phyloP scores from a whole-genome alignment of 2,329 filamentous ascomycete species.

The Ceratocystis lukuohia region DNA sequence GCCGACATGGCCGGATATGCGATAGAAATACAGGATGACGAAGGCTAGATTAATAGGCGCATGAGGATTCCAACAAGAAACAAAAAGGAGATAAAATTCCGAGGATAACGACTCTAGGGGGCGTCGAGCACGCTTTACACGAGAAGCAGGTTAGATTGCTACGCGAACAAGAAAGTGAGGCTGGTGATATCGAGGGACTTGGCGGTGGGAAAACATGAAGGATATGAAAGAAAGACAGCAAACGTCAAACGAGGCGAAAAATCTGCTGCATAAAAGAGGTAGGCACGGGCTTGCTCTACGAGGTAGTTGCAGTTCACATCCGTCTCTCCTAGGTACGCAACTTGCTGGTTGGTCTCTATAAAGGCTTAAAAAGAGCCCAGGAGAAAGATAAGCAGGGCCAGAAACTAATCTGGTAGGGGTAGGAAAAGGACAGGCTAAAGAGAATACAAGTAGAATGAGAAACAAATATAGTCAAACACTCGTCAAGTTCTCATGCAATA shows the following conservation, averaged over 20 bases:
- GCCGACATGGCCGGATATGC: conserved; percentile 9
- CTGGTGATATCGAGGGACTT: neutral
- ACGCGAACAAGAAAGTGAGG: neutral
- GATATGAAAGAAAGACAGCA: neutral
- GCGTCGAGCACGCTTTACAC: neutral
- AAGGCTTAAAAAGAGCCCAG: neutral
- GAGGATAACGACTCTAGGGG: neutral
- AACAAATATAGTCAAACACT: too few relatives aligned
- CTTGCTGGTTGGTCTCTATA: neutral
- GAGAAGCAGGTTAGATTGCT: neutral
- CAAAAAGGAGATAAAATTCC: neutral
- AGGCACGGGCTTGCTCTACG: neutral
- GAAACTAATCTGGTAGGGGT: neutral
- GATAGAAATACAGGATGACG: neutral
- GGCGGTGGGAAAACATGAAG: neutral
- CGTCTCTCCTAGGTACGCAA: neutral
- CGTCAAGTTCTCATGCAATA: too few relatives aligned
- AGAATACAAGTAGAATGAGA: too few relatives aligned
- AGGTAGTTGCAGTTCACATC: neutral
- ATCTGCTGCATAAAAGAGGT: neutral
- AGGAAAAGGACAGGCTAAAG: too few relatives aligned
- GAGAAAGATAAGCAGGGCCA: neutral
- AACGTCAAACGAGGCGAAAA: neutral
- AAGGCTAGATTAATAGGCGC: neutral
- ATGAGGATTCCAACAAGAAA: neutral